phyloP scores from a whole-genome alignment of 176 grass and related monocot genomes.

The Miscanthus lutarioriparius region DNA sequence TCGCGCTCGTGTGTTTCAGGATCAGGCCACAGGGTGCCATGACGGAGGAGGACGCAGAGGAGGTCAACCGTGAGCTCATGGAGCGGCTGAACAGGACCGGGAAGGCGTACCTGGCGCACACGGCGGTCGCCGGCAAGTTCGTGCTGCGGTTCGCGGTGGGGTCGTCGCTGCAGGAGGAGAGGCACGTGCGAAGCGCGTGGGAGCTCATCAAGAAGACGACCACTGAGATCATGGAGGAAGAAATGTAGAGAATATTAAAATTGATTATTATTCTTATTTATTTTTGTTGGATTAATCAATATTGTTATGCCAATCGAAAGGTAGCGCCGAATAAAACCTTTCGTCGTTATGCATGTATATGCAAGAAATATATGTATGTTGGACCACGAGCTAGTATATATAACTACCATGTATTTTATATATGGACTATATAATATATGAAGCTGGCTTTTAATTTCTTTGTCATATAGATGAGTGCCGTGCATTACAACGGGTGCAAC shows the following conservation, averaged over 20 bases:
- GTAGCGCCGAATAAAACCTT: no score
- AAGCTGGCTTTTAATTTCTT: no score
- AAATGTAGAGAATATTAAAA: neutral
- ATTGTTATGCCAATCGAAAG: no score
- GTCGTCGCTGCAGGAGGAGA: conserved; percentile 41
- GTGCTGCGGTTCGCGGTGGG: conserved; percentile 54
- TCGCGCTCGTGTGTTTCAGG: conserved; percentile 57
- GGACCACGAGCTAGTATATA: no score
- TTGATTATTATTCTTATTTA: neutral
- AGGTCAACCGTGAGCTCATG: conserved; percentile 35
- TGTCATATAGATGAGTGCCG: no score
- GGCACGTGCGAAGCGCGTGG: conserved; percentile 46
- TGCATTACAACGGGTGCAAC: no score
- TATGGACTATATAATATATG: no score
- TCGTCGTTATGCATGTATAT: no score
- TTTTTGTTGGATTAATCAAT: neutral
- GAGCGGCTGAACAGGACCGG: conserved; percentile 37
- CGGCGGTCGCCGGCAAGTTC: conserved; percentile 34
- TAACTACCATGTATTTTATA: no score
- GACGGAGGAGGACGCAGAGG: conserved; percentile 16
- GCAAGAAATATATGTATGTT: no score
- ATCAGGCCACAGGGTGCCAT: neutral
- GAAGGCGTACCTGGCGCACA: conserved; percentile 41
- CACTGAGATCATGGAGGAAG: neutral
- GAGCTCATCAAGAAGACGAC: conserved; percentile 44